A percentile compares a stretch with the other conserved stretches of the same genome.
phyloP scores from a whole-genome alignment of 768 basidiomycete genomes.

The Mycena venus region DNA sequence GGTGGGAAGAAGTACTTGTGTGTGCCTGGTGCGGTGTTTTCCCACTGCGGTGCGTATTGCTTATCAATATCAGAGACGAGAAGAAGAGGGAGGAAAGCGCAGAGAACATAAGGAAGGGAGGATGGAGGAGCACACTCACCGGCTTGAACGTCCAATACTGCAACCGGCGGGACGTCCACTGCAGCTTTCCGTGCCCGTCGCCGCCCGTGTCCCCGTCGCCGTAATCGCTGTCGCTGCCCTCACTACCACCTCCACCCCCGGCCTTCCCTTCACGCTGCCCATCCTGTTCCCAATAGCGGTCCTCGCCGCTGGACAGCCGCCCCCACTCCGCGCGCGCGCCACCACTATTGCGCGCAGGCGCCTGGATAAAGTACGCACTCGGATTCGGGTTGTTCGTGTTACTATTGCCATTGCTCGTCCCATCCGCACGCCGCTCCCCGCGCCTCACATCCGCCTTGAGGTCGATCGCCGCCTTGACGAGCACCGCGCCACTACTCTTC shows the following conservation, averaged over 20 bases:
- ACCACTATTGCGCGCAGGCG: neutral
- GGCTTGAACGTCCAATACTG: conserved; percentile 39
- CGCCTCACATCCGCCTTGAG: conserved; percentile 60
- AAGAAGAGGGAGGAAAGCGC: neutral
- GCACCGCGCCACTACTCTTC: conserved; percentile 68
- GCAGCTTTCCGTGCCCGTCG: neutral
- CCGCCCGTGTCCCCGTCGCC: conserved; percentile 49
- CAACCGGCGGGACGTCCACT: conserved; percentile 20
- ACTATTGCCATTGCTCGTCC: neutral
- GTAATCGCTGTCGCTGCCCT: neutral
- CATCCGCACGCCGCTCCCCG: neutral
- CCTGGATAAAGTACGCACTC: neutral
- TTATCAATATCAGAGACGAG: neutral
- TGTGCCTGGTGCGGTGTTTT: neutral
- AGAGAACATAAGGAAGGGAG: neutral
- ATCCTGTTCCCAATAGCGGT: neutral
- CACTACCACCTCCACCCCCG: conserved; percentile 47
- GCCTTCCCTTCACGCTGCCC: neutral
- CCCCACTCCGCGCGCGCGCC: neutral
- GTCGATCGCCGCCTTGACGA: conserved; percentile 68
- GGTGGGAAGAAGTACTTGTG: conserved; percentile 60
- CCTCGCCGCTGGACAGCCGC: neutral
- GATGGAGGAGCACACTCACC: conserved; percentile 32
- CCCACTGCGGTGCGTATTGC: neutral
- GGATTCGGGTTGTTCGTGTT: neutral